phyloP scores from a whole-genome alignment of 495 filamentous ascomycete genomes.

The Xylaria longipes region DNA sequence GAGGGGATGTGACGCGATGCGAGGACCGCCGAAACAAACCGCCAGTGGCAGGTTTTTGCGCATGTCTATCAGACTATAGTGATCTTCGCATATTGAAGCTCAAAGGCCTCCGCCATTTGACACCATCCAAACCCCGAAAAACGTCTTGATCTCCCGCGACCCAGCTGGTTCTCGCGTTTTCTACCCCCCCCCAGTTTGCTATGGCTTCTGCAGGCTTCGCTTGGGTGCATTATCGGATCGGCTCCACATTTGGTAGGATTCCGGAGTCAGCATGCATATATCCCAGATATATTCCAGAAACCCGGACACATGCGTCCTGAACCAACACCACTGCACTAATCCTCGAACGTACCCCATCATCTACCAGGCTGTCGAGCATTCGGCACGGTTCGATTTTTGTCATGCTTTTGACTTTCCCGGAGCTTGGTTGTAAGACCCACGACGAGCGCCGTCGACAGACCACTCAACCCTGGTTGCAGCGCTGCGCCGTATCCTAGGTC shows the following conservation, averaged over 20 bases:
- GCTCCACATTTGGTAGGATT: constrained; percentile 16
- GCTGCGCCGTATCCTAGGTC: neutral
- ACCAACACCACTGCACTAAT: neutral
- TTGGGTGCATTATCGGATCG: neutral
- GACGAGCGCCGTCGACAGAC: neutral
- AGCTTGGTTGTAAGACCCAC: neutral
- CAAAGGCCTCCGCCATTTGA: neutral
- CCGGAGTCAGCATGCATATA: constrained; percentile 5
- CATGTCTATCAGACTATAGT: neutral
- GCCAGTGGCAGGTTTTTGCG: neutral
- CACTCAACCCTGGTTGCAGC: neutral
- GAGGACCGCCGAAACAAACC: neutral
- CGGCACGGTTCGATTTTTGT: neutral
- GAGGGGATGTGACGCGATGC: neutral
- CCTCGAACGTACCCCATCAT: neutral
- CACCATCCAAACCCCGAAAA: neutral
- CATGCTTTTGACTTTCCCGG: constrained; percentile 2
- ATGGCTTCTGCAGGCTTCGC: neutral
- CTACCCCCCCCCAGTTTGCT: neutral
- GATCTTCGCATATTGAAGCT: neutral
- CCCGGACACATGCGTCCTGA: neutral
- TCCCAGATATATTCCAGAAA: neutral
- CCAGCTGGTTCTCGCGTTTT: neutral
- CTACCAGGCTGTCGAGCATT: neutral
- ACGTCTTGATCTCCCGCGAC: neutral